Base-by-base conservation (phyloP, 331 rosid genomes). In the Prunus yedoensis region DNA sequence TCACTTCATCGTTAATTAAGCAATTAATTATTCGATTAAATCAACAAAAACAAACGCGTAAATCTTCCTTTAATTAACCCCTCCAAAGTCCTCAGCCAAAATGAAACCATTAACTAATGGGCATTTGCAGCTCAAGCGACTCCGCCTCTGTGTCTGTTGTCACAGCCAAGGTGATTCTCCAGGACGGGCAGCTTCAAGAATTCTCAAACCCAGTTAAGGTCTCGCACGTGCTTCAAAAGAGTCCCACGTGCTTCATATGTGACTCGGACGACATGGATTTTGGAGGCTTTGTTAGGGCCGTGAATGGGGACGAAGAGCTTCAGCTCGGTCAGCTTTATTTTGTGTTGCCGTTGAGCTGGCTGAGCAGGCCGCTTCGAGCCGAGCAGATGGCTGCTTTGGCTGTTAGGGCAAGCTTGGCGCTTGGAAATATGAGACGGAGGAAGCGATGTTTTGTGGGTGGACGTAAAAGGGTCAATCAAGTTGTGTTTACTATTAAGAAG, bases 281-380 rank as follows among this genome's bases (percentile, higher is more conserved):
- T 38, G 79, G 79, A 13, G 72, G 41, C 30, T 3, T 74, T 27
- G 23, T 74, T 43, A 25, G 70, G 4, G 76, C 66, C 4, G 27
- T 80, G 10, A 21, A 68, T 20, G 79, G 68, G 27, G 76, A 80
- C 1, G 68, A 80, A n/a, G 79, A 74, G 71, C 75, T 80, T 67
- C 83, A 80, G 59, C 32, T 74, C 1, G 83, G 83, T 50, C 83
- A 68, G 67, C 79, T 80, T 8, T 74, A 80, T 23, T 80, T 80
- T 27, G 53, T 68, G 50, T 43, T 74, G 70, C 83, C 79, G 25
- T 51, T 52, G 49, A 52, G 38, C 35, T 68, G 75, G 68, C 10
- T 80, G 76, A 74, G 74, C 20, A 57, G 30, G 9, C 72, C 72
- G 3, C 54, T 80, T 59, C 79, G 7, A n/a, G 52, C 66, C 5